phyloP scores from a whole-genome alignment of 371 early-diverging fungal species.

The Mortierella sp. region DNA sequence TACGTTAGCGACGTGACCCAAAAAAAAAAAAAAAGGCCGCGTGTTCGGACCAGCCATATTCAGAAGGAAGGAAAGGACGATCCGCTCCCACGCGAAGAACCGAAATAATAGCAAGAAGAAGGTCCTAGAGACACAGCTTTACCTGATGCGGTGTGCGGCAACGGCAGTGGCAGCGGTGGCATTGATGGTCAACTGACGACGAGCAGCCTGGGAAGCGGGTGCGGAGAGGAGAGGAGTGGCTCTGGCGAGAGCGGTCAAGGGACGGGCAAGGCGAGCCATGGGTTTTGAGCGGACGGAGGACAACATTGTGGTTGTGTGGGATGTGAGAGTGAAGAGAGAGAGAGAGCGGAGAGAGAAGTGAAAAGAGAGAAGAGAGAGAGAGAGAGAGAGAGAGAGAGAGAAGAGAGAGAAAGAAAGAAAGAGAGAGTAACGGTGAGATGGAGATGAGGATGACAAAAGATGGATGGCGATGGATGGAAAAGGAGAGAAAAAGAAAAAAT shows the following conservation, averaged over 20 bases:
- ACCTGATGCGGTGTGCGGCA: conserved; percentile 46
- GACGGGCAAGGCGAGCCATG: conserved; percentile 44
- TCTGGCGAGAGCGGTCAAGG: conserved; percentile 37
- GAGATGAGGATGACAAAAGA: conserved; percentile 1
- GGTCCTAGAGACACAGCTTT: not conserved
- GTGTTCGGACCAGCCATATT: too few species aligned
- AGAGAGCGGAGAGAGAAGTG: conserved; percentile 3
- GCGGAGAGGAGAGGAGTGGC: conserved; percentile 27
- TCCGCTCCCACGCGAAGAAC: not conserved
- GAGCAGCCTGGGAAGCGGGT: conserved; percentile 25
- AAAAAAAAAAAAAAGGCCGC: too few species aligned
- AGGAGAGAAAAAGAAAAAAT: not conserved
- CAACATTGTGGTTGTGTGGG: conserved; percentile 36
- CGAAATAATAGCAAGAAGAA: not conserved
- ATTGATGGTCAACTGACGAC: conserved; percentile 44
- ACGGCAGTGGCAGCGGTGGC: conserved; percentile 45
- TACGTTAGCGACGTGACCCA: too few species aligned
- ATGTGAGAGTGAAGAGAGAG: not conserved
- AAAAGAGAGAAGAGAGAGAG: too few species aligned
- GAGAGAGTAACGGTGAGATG: conserved; percentile 1
- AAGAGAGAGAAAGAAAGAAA: not conserved
- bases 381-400: not conserved
- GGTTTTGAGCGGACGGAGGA: conserved; percentile 53
- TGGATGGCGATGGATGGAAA: not conserved
- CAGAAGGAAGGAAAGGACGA: not conserved